Conservation (phyloP, 2,329 filamentous ascomycete genomes). For the Aciculosporium take region DNA sequence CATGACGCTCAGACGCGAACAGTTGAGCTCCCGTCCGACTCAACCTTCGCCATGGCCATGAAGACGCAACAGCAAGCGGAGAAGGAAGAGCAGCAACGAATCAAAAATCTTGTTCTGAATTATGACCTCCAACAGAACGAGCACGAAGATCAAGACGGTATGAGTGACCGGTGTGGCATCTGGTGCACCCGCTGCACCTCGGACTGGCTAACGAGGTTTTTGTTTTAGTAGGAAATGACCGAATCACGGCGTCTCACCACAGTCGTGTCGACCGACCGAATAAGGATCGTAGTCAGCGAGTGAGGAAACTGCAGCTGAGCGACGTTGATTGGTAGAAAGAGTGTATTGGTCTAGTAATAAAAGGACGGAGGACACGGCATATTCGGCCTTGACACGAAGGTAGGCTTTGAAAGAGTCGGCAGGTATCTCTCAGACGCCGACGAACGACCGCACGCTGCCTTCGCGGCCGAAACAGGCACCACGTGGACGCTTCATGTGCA, state of each 20-base stretch:
- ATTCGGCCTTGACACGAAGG: background rate
- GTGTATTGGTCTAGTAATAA: background rate
- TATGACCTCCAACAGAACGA: slow-evolving; percentile 83
- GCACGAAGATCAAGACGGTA: slow-evolving; percentile 67
- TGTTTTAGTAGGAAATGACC: slow-evolving; percentile 34
- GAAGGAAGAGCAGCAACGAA: slow-evolving; percentile 90
- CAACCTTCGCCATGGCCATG: slow-evolving; percentile 91
- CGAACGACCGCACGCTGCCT: background rate
- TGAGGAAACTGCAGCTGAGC: slow-evolving; percentile 82
- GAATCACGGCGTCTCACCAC: slow-evolving; percentile 32
- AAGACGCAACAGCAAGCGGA: slow-evolving; percentile 90
- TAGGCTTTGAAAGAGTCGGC: background rate
- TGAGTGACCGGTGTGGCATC: slow-evolving; percentile 13
- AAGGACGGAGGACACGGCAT: background rate
- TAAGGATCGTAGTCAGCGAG: slow-evolving; percentile 62
- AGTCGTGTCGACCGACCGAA: slow-evolving; percentile 41
- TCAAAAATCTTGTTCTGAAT: slow-evolving; percentile 94
- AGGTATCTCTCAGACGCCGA: background rate
- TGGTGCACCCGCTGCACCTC: background rate
- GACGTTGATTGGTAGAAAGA: slow-evolving; percentile 83
- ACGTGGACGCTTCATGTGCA: background rate
- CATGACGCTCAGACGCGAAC: slow-evolving; percentile 56
- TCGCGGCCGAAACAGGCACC: background rate
- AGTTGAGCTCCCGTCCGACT: slow-evolving; percentile 80
- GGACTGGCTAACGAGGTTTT: slow-evolving; percentile 8